phyloP scores from a whole-genome alignment of 1,284 basidiomycete species.

The Mycocalia duriaeana region DNA sequence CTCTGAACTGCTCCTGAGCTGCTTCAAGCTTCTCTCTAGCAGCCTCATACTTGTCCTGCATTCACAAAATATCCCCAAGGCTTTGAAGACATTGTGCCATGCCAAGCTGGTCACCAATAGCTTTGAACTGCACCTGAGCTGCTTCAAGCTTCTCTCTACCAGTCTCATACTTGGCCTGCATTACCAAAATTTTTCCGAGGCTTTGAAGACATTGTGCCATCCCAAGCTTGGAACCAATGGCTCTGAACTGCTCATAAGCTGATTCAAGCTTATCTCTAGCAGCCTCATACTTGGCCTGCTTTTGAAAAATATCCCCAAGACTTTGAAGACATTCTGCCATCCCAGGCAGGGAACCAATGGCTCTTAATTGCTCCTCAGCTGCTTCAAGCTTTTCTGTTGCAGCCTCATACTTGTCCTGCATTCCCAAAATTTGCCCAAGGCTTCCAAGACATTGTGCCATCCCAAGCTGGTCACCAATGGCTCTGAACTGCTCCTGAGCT shows the following conservation, averaged over 20 bases:
- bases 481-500: neutral
- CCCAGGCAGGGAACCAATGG: neutral
- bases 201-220: neutral
- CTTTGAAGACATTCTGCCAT: neutral
- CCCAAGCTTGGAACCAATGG: neutral
- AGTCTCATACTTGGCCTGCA: neutral
- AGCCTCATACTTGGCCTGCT: no score
- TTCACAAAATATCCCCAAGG: neutral
- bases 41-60: neutral
- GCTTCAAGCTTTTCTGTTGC: no score
- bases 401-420: neutral
- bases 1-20: neutral
- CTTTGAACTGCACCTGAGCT: neutral
- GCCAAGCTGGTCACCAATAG: neutral
- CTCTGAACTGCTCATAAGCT: neutral
- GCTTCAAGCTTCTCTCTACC: neutral
- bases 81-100: neutral
- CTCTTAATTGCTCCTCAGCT: neutral
- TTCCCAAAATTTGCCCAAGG: neutral
- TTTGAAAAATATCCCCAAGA: no score
- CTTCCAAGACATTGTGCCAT: neutral
- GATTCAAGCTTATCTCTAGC: no score
- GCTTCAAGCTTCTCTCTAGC: no score
- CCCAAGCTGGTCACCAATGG: neutral
- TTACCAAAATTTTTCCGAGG: neutral